Evolutionary conservation across 179 eudicot genomes (phyloP), one percentile per base, ranked within the genome.

Genomic region (Patellifolia procumbens): DNA sequence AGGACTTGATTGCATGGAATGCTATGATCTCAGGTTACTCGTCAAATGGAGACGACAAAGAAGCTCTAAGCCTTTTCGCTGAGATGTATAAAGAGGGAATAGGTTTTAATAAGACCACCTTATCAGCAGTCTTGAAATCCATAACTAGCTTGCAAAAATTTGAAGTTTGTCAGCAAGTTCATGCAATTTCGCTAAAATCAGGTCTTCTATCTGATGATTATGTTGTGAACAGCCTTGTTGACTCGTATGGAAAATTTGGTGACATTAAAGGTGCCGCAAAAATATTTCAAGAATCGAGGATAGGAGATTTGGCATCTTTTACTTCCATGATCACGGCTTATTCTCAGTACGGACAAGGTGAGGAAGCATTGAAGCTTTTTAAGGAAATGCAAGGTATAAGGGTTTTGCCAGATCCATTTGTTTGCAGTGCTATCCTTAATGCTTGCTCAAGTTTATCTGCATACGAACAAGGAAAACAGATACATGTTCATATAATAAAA

Each of bases 391-490:
- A 82, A 80, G 80, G 72, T 46, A 71, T 74, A 68, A 83, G 83
- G 45, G 73, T 86, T 32, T 81, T 74, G 80, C 97, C 91, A 31
- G 98, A 91, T 78, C 85, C 89, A 22, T 91, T 88, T 78, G 87
- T 81, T 69, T 89, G 89, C 66, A 89, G 98, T 69, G 86, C 94
- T 80, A 87, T 90, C 61, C 79, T 93, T 15, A 91, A 89, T 76
- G 92, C 93, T 29, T 91, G 93, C 68, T 92, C 96, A 43, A 85
- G 67, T 81, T 68, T 93, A 70, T 91, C 97, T 17, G 94, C 97
- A 7, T 91, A 87, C 68, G 97, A 91, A 77, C 91, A 88, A 81
- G 98, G 98, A 39, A 93, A 93, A 85, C 97, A 93, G 81, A 78
- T 93, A 22, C 98, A 93, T 75, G 97, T 81, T 72, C 88, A 87